Conservation (phyloP, 768 basidiomycete genomes). For the Floccularia luteovirens region DNA sequence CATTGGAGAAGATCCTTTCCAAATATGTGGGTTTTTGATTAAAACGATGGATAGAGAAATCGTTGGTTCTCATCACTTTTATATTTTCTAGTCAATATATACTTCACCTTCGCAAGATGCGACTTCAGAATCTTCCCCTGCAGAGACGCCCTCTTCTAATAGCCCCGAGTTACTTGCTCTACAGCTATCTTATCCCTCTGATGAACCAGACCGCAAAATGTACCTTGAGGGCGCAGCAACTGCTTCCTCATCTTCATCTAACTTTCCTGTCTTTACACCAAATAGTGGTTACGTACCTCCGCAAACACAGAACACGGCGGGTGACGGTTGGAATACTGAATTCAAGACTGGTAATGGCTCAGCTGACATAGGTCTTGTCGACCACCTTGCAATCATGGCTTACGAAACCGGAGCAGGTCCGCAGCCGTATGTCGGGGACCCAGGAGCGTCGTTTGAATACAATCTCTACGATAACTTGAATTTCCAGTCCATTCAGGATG, state of each 20-base stretch:
- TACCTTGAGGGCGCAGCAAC: not conserved
- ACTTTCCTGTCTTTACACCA: not conserved
- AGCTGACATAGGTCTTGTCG: not conserved
- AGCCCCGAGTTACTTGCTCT: not conserved
- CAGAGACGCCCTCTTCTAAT: not conserved
- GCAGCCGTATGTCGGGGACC: not conserved
- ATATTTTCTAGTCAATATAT: not conserved
- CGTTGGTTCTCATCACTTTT: not conserved
- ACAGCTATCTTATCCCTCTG: not conserved
- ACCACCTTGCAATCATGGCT: not conserved
- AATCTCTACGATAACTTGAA: not conserved
- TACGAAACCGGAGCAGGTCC: not conserved
- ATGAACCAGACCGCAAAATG: not conserved
- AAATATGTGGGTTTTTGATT: slow-evolving; percentile 54
- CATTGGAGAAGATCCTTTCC: slow-evolving; percentile 71
- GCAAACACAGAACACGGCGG: not conserved
- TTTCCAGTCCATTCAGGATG: not conserved
- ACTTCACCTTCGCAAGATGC: not conserved
- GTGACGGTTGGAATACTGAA: not conserved
- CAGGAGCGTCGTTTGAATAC: not conserved
- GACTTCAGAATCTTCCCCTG: not conserved
- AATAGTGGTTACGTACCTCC: too few species aligned
- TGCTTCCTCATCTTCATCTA: not conserved
- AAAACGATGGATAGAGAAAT: not conserved
- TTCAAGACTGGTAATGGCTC: too few species aligned